phyloP scores from a whole-genome alignment of 345 rosid species.

The Salix arbutifolia region DNA sequence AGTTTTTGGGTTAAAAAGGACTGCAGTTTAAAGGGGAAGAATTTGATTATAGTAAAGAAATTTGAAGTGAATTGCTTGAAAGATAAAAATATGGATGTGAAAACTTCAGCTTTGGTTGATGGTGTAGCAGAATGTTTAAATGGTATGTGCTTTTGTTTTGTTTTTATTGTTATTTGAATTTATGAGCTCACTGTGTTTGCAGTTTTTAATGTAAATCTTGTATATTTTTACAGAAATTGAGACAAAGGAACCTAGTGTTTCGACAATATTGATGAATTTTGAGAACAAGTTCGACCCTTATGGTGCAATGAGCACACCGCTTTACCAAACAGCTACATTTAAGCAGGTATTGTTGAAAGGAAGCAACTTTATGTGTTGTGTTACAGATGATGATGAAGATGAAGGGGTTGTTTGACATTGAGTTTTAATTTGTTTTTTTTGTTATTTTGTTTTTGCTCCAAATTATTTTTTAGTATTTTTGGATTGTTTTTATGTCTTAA shows the following conservation, averaged over 20 bases:
- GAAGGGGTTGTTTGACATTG: neutral
- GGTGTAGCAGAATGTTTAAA: conserved; percentile 21
- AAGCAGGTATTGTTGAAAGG: conserved; percentile 54
- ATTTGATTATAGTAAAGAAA: conserved; percentile 18
- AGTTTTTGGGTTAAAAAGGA: conserved; percentile 29
- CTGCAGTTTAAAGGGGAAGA: conserved; percentile 22
- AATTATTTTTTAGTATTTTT: no score
- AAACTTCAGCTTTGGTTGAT: conserved; percentile 41
- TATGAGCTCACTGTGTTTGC: neutral
- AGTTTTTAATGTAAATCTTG: neutral
- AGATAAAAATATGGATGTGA: conserved; percentile 42
- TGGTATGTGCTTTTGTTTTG: conserved; percentile 30
- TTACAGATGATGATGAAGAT: neutral
- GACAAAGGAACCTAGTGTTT: conserved; percentile 52
- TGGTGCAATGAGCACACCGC: conserved; percentile 76
- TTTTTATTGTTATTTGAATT: neutral
- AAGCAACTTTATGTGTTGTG: neutral
- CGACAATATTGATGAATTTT: conserved; percentile 65
- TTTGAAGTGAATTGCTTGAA: conserved; percentile 40
- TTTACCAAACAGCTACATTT: conserved; percentile 91
- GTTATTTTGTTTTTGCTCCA: no score
- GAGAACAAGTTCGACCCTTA: conserved; percentile 77
- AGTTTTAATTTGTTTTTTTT: no score
- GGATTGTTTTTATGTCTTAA: no score
- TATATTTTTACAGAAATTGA: conserved; percentile 35